Evolutionary conservation across 352 stramenopile species (phyloP), one percentile per base, ranked within the genome.

Genomic region (Sclerospora graminicola): DNA sequence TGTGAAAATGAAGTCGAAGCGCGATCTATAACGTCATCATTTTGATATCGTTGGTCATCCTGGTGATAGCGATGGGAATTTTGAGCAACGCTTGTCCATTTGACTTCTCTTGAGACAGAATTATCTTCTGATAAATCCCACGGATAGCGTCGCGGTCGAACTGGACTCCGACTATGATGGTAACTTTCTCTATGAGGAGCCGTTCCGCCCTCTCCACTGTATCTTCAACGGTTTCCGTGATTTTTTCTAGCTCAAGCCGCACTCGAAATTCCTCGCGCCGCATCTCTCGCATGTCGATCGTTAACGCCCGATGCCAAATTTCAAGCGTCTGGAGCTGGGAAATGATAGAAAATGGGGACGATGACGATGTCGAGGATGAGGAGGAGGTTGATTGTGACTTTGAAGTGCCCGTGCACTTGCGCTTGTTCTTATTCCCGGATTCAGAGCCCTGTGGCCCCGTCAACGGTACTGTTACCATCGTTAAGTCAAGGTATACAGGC

Each of bases 191-290:
- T 36, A 37, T 4, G 27, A 39, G 28, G 52, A 66, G 1, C n/a
- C 16, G 15, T 28, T 74, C 56, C 0, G 71, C 51, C 28, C 60
- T 58, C 38, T 62, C 57, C 8, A 66, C 55, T 8, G 66, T 59
- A 0, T 36, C 36, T 19, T 80, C 66, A 0, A 63, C 59, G 5
- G 41, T 29, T 29, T 69, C 55, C 18, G 67, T 60, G 26, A 74
- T 29, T 38, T 71, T 72, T 19, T 58, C 53, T 14, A 82, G 41
- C 41, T 82, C 66, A 0, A 60, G 35, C 0, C 69, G 63, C 19
- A 82, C 66, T 18, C 45, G 39, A 20, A 52, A 48, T 32, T 57
- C 51, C 18, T 71, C 57, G 19, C 52, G 49, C 5, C 61, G 46
- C 5, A 71, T 30, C 37, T 71, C 61, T 0, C 40, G 27, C 33